Conservation (phyloP, 2,329 filamentous ascomycete genomes). For the Fusarium hostae region DNA sequence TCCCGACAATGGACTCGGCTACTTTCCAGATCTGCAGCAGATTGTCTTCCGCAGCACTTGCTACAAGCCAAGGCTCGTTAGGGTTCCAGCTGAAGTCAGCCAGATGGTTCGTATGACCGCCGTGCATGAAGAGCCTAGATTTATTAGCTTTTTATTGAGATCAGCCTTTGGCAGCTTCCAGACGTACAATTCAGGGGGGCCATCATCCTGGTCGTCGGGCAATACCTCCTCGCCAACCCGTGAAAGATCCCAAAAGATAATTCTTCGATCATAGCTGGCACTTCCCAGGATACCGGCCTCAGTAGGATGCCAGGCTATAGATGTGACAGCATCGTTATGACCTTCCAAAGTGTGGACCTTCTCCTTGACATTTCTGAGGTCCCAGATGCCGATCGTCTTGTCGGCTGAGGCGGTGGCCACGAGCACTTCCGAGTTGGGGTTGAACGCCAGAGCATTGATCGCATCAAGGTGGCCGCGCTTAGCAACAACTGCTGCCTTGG, state of each 20-base stretch:
- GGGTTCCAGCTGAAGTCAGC: constrained; percentile 98
- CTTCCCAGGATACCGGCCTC: constrained; percentile 91
- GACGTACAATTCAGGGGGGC: constrained; percentile 89
- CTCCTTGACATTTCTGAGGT: constrained; percentile 88
- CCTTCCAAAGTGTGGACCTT: constrained; percentile 92
- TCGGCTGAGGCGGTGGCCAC: constrained; percentile 94
- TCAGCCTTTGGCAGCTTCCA: neutral
- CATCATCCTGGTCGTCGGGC: constrained; percentile 94
- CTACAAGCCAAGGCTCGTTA: constrained; percentile 96
- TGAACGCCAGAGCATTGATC: constrained; percentile 96
- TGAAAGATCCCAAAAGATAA: constrained; percentile 97
- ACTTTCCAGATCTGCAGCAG: constrained; percentile 95
- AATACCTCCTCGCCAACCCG: constrained; percentile 93
- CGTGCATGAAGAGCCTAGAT: constrained; percentile 92
- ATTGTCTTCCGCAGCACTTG: constrained; percentile 96
- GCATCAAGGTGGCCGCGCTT: constrained; percentile 86
- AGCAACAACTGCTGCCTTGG: constrained; percentile 75
- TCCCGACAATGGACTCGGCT: constrained; percentile 81
- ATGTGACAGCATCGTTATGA: constrained; percentile 90
- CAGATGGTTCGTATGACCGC: constrained; percentile 95
- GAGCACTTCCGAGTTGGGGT: constrained; percentile 88
- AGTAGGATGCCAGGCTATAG: constrained; percentile 92
- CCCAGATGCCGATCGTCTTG: constrained; percentile 95
- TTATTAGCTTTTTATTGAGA: constrained; percentile 31
- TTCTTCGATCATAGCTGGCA: constrained; percentile 89